phyloP scores from a whole-genome alignment of 805 yeast species.

The Saccharomycopsis sp. region DNA sequence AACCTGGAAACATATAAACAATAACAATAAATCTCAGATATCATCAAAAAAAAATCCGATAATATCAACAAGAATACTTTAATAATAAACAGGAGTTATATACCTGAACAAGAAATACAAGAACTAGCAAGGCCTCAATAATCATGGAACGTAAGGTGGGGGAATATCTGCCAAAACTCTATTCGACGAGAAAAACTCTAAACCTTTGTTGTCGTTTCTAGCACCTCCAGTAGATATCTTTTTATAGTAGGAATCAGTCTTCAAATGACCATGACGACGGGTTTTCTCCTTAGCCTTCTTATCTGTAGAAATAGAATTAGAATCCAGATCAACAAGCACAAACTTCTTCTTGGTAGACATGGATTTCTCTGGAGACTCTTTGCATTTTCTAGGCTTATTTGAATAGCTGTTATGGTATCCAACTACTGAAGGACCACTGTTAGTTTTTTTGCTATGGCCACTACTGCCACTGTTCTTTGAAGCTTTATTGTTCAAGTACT shows the following conservation, averaged over 20 bases:
- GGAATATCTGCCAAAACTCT: conserved; percentile 14
- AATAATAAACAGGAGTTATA: no score
- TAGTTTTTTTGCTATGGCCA: not conserved
- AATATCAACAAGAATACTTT: not conserved
- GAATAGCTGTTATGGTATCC: not conserved
- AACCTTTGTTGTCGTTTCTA: not conserved
- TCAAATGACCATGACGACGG: not conserved
- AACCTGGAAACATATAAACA: not conserved
- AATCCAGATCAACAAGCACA: not conserved
- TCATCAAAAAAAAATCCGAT: not conserved
- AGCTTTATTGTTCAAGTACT: conserved; percentile 4
- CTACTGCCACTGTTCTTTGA: conserved; percentile 1
- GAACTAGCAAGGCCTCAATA: not conserved
- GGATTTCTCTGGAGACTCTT: not conserved
- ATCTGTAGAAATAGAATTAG: not conserved
- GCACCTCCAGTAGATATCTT: not conserved
- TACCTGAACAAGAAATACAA: no score
- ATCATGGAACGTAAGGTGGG: conserved; percentile 19
- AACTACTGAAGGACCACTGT: not conserved
- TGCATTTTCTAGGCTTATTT: not conserved
- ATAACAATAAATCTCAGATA: not conserved
- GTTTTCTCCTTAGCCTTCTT: not conserved
- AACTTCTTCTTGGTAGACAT: not conserved
- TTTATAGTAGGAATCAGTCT: not conserved
- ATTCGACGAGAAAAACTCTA: conserved; percentile 18